Evolutionary conservation across 2,329 filamentous ascomycete genomes (phyloP), one percentile per base, ranked within the genome.

Genomic region (Penicillium sp.): DNA sequence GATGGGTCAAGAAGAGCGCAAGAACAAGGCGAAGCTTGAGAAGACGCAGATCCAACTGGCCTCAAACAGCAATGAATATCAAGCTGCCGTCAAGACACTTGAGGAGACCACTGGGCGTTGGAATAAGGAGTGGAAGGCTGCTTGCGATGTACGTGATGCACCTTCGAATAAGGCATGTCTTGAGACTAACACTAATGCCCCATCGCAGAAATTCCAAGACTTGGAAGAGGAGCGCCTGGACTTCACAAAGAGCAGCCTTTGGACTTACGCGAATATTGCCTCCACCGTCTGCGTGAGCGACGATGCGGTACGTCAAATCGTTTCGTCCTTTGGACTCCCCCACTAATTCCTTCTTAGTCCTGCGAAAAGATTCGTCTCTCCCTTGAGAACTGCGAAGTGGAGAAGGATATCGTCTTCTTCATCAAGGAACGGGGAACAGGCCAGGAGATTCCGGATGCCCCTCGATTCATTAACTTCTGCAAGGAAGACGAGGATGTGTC

Each of bases 401-500:
- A 97, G 76, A 96, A 94, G 76, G 96, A 99, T 75, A 97, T 99
- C 65, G 81, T 88, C 24, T 82, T 79, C 65, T 99, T 99, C 81
- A 99, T 99, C 79, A 90, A 85, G 65, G 93, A 96, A 53, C 86
- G 81, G 66, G 94, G 94, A 24, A 99, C 95, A 2, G 93, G 95
- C 5, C 94, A 98, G 77, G 96, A 99, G 76, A 99, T 99, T 51
- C 96, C 95, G 1, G 95, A 97, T 76, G 88, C 95, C 26, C 95
- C 95, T 47, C 97, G 93, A 77, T 99, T 97, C 77, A 97, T 99
- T 86, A 97, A 99, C 82, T 99, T 98, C 78, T 96, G 92, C 76
- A 90, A 95, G 12, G 95, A 94, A 75, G 80, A 89, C 50, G 95
- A 99, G 70, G 88, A 87, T 40, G 88, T 88, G 68, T 97, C 94